Percentiles rank a stretch among this genome's conserved stretches.
Conservation (phyloP, 495 filamentous ascomycete genomes). For the Annulohypoxylon moriforme region DNA sequence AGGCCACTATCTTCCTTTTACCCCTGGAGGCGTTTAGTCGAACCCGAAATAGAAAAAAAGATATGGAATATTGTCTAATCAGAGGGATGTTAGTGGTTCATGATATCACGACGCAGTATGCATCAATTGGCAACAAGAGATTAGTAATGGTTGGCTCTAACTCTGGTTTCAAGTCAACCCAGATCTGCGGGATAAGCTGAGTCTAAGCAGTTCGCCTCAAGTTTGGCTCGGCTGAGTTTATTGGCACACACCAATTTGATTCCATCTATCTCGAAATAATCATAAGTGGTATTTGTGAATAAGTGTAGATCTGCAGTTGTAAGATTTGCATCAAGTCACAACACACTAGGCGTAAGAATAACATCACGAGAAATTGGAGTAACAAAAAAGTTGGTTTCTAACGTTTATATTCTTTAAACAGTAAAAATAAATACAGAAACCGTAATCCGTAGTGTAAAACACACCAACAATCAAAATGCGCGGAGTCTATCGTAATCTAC, state of each 20-base stretch:
- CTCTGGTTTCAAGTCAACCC: background rate
- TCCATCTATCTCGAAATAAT: background rate
- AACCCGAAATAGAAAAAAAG: background rate
- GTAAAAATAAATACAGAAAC: conserved; percentile 5
- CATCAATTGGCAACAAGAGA: background rate
- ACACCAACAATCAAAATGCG: conserved; percentile 1
- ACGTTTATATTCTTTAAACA: background rate
- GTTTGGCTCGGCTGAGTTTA: background rate
- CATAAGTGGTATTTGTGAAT: background rate
- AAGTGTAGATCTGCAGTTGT: background rate
- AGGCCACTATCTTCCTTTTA: background rate
- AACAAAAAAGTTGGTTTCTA: background rate
- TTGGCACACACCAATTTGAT: background rate
- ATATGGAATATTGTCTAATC: background rate
- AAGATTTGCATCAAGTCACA: background rate
- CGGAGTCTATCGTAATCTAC: conserved; percentile 9
- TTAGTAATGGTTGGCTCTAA: background rate
- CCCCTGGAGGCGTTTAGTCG: background rate
- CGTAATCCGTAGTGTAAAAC: background rate
- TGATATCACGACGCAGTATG: background rate
- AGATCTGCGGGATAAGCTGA: background rate
- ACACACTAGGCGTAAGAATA: background rate
- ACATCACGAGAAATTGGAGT: background rate
- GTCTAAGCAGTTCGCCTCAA: background rate
- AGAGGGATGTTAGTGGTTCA: background rate